Evolutionary conservation across 352 stramenopile species (phyloP), one percentile per base, ranked within the genome.

Genomic region (Plasmopara muralis): DNA sequence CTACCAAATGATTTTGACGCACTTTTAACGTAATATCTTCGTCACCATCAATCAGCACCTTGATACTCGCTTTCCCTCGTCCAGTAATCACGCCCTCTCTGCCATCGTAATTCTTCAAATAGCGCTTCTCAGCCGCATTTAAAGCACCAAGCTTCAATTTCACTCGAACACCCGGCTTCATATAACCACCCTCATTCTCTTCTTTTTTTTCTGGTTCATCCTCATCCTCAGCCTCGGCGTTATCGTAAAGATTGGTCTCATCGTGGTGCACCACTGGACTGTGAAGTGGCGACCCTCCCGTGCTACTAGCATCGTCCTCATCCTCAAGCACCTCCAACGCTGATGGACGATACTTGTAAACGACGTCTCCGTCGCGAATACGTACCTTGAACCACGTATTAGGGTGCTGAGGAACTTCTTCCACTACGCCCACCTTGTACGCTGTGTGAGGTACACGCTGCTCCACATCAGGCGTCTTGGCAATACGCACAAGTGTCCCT

Each of bases 341-440:
- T 8, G 83, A 93, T 45, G 81, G 74, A 6, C 83, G 72, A 62
- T 92, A 93, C 60, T 90, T 93, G 68, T 91, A 91, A 52, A 90
- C 77, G n/a, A 93, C 81, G 20, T 93, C 80, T 31, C 78, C 78
- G 40, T 91, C 78, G 14, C 73, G 70, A 31, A 93, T 90, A 6
- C 83, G 73, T 54, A 93, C 83, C 53, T 81, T 86, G 53, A 88
- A 90, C 83, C 83, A 93, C 54, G 83, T 93, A 44, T 91, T 93
- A 8, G 83, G 83, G 55, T 93, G 83, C 50, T 79, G 74, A 33
- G 83, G 83, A 0, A 85, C 74, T 33, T 93, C 83, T 49, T 91
- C 81, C 29, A 93, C 81, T 15, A 89, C 60, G 15, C 83, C 83
- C 20, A 93, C 58, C 65, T 93, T 91, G 58, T 74, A 57, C 6